phyloP scores from a whole-genome alignment of 768 basidiomycete species.

The Boletus sp. region DNA sequence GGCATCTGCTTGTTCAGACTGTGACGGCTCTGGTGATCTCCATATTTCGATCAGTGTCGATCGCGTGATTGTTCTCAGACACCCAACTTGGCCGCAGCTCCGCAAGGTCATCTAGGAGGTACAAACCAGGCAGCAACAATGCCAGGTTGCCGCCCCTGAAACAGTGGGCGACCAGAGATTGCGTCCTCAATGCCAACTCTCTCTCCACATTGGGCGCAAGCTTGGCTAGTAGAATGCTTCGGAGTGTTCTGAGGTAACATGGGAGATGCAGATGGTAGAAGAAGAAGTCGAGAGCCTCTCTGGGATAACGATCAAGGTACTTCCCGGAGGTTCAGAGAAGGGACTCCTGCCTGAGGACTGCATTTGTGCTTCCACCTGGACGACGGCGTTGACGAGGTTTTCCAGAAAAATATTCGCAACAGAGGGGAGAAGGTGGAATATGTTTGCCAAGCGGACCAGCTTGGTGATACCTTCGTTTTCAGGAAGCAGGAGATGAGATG shows the following conservation, averaged over 20 bases:
- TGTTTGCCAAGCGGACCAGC: too few species aligned
- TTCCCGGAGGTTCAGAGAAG: constrained; percentile 88
- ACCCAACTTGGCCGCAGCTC: constrained; percentile 70
- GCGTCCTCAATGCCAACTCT: constrained; percentile 63
- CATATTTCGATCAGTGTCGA: constrained; percentile 79
- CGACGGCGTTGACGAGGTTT: too few species aligned
- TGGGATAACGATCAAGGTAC: constrained; percentile 88
- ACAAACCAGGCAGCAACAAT: constrained; percentile 66
- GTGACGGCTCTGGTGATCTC: constrained; percentile 50
- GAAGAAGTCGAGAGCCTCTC: constrained; percentile 83
- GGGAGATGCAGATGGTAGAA: constrained; percentile 74
- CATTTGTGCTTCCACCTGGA: constrained; percentile 89
- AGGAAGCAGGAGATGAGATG: too few species aligned
- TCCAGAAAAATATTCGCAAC: too few species aligned
- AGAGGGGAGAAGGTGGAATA: too few species aligned
- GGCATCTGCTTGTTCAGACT: constrained; percentile 42
- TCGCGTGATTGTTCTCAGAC: constrained; percentile 57
- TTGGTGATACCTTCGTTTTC: too few species aligned
- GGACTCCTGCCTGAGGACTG: constrained; percentile 88
- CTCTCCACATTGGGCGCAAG: constrained; percentile 74
- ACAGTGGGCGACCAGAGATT: constrained; percentile 49
- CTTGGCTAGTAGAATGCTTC: too few species aligned
- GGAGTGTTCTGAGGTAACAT: constrained; percentile 78
- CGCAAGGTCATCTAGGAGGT: constrained; percentile 75
- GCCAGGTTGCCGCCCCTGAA: constrained; percentile 49